Conservation (phyloP, 768 basidiomycete species). For the Lentinula guzmanii region DNA sequence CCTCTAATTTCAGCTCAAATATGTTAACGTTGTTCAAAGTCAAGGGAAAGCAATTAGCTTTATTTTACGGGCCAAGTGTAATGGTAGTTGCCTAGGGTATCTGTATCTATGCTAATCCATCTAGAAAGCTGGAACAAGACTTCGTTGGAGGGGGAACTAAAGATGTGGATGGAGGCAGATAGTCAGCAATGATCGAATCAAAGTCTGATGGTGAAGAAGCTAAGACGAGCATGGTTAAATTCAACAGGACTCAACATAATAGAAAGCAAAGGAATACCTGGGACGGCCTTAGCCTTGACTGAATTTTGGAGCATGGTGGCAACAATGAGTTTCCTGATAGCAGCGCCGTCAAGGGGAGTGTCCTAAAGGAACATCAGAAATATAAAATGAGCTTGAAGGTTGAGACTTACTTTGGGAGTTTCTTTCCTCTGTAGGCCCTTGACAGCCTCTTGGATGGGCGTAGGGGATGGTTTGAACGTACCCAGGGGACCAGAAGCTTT, state of each 20-base stretch:
- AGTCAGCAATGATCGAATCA: slow-evolving; percentile 71
- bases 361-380: background rate
- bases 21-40: too few relatives aligned
- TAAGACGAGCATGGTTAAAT: slow-evolving; percentile 22
- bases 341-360: slow-evolving; percentile 55
- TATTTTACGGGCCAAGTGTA: background rate
- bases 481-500: slow-evolving; percentile 75
- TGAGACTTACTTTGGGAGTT: slow-evolving; percentile 28
- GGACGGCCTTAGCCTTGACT: slow-evolving; percentile 39
- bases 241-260: slow-evolving; percentile 4
- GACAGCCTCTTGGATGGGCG: slow-evolving; percentile 17
- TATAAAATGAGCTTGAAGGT: background rate
- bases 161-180: slow-evolving; percentile 36
- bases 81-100: background rate
- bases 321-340: slow-evolving; percentile 62
- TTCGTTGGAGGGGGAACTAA: slow-evolving; percentile 12
- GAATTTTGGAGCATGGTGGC: slow-evolving; percentile 52
- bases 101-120: slow-evolving; percentile 29
- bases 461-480: slow-evolving; percentile 51
- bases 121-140: slow-evolving; percentile 29
- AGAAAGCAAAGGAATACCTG: slow-evolving; percentile 25
- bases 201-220: slow-evolving; percentile 46
- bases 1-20: too few relatives aligned
- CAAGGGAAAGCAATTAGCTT: background rate
- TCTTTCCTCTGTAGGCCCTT: slow-evolving; percentile 27